phyloP scores from a whole-genome alignment of 1,284 basidiomycete species.

The Heterobasidion occidentale region DNA sequence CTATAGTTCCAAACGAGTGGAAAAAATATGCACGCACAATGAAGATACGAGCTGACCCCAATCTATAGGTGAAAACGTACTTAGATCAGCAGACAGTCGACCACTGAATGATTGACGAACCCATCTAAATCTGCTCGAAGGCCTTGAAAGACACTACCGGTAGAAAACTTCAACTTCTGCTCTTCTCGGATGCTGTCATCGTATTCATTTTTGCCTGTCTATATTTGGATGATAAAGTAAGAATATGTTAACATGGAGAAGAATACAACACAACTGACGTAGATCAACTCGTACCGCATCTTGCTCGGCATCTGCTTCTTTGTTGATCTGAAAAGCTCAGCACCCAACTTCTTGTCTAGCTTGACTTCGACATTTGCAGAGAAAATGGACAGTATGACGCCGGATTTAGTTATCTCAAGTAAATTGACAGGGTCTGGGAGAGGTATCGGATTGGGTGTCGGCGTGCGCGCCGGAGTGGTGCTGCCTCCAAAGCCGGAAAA shows the following conservation, averaged over 20 bases:
- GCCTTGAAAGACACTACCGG: slow-evolving; percentile 81
- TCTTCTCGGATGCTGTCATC: slow-evolving; percentile 70
- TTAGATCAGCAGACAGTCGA: slow-evolving; percentile 3
- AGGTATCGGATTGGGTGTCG: slow-evolving; percentile 30
- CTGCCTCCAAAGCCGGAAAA: slow-evolving; percentile 54
- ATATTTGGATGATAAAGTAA: background rate
- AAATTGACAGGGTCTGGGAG: slow-evolving; percentile 43
- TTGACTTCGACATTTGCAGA: slow-evolving; percentile 75
- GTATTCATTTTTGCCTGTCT: slow-evolving; percentile 88
- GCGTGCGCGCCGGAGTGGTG: slow-evolving; percentile 30
- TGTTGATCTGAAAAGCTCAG: slow-evolving; percentile 85
- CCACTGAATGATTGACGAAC: slow-evolving; percentile 28
- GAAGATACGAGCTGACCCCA: slow-evolving; percentile 65
- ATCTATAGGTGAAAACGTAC: slow-evolving; percentile 25
- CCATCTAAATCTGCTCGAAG: slow-evolving; percentile 79
- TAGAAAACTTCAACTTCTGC: slow-evolving; percentile 45
- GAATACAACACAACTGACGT: slow-evolving; percentile 38
- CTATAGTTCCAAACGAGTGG: slow-evolving; percentile 1
- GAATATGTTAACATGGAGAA: background rate
- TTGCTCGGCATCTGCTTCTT: slow-evolving; percentile 88
- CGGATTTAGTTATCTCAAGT: slow-evolving; percentile 47
- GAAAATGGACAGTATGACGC: slow-evolving; percentile 76
- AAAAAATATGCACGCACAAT: slow-evolving; percentile 44
- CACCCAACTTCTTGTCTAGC: slow-evolving; percentile 63
- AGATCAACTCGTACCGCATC: slow-evolving; percentile 82